These are phyloP conservation scores for Chlorella variabilis DNA, from an alignment of 163 green algal species.

Conservation along the genomic window DNA sequence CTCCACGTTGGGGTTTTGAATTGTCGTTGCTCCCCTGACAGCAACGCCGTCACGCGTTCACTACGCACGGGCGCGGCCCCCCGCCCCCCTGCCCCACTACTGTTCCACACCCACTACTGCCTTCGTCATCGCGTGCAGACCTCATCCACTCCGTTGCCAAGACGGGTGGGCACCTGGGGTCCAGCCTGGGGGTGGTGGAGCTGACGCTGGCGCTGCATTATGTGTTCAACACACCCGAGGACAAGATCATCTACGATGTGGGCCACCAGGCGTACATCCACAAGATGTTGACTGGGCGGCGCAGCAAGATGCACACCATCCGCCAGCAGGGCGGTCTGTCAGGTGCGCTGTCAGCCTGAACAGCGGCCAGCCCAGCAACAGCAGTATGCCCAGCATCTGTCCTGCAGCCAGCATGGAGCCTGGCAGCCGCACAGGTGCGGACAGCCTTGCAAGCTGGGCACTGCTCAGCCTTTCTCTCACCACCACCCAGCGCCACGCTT, in stretches of 20 bases:
- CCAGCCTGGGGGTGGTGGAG: constrained; percentile 97
- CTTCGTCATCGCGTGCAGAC: too few species aligned
- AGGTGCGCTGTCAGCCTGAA: constrained; percentile 55
- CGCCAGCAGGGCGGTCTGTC: constrained; percentile 91
- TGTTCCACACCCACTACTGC: too few species aligned
- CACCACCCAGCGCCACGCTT: not conserved
- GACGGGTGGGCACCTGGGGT: constrained; percentile 96
- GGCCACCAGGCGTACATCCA: constrained; percentile 95
- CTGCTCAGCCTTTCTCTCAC: not conserved
- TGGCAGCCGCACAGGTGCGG: too few species aligned
- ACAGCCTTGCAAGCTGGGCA: too few species aligned
- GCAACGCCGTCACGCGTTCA: too few species aligned
- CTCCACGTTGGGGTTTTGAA: too few species aligned
- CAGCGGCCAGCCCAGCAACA: too few species aligned
- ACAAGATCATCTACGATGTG: constrained; percentile 94
- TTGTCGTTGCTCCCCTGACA: too few species aligned
- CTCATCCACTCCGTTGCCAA: constrained; percentile 96
- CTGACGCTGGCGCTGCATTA: constrained; percentile 98
- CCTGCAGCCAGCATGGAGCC: too few species aligned
- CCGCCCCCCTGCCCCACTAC: not conserved
- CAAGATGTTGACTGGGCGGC: constrained; percentile 98
- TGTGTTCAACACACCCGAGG: constrained; percentile 94
- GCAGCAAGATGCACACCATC: constrained; percentile 92
- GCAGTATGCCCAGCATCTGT: too few species aligned
- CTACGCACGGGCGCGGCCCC: not conserved